Base-by-base conservation (phyloP, 495 filamentous ascomycete species). In the Penicillium pulvis region DNA sequence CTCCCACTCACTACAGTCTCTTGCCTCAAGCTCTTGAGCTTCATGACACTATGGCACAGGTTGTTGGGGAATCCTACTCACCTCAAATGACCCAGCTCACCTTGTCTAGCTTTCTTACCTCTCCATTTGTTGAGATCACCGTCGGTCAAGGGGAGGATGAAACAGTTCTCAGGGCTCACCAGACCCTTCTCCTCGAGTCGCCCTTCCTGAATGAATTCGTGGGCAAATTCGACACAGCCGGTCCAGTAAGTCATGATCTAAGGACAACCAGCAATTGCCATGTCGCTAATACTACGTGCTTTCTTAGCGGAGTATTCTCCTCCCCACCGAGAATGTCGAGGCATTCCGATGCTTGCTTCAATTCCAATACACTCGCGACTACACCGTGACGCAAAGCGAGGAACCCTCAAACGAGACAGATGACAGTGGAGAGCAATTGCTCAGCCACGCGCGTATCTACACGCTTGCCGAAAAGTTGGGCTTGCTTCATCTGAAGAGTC, bases 331-430 rank as follows among this genome's bases (percentile, higher is more conserved):
- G 59, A 83, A 93, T 63, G 74, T 94, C 28, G 89, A 92, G 58
- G 90, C 93, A 35, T 87, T 93, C 56, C 86, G 90, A 33, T 92
- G 86, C 74, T 92, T 96, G 66, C 84, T 98, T 64, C 89, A 97
- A 76, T 98, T 88, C 74, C 85, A 95, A 31, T 98, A 98, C 75
- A 96, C 90, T 2, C 85, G 84, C 71, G 90, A 98, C 70, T 97
- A 97, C 80, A 91, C 90, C 70, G 88, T 90, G 4, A 77, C 79
- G 58, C 86, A 87, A 63, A 52, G 87, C 16, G 77, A 82, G 44
- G 77, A 75, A 20, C 59, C 75, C 35, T 75, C 90, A 2, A 84
- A 90, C 63, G 68, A 69, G 6, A 77, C 87, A 20, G 91, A 96
- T 73, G 76, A 88, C 52, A 84, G 80, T 35, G 92, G 91, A 47